Base-by-base conservation (phyloP, 345 rosid genomes). In the Arabidopsis arenosa region DNA sequence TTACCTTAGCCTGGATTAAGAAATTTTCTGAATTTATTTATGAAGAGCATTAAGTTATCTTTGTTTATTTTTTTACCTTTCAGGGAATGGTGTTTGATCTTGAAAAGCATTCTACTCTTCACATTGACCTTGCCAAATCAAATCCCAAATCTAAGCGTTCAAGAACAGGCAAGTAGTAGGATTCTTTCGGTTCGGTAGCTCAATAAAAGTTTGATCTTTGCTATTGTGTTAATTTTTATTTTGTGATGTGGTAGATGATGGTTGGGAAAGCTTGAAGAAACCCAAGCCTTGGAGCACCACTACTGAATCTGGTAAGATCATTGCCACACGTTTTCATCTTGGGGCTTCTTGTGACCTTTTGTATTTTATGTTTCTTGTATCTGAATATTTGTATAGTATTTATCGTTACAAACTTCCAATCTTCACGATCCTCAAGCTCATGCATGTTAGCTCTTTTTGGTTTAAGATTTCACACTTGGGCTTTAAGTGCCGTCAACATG, bases 1-100 rank as follows among this genome's bases (percentile, higher is more conserved):
- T 14, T 40, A 23, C 64, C 10, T 23, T 40, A 4, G 17, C 36
- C 12, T 12, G 14, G 39, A 53, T 35, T 70, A 35, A 45, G 45
- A 33, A 33, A 45, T 0, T 48, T 14, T 36, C 4, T 9, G 30
- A 9, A 15, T 60, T 37, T 51, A 36, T 63, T 40, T 52, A 63
- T 10, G 8, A 39, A 10, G 59, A 41, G 28, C 23, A 5, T 18
- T 43, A 15, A 74, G 13, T 4, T 35, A 56, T 74, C 40, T 44
- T 65, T 45, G 10, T 9, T 21, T 13, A 65, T 13, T 21, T 0
- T 28, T 7, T 39, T 73, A 79, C 47, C 39, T 75, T 83, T 51
- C 88, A 90, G 96, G 93, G 97, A 26, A 87, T 90, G 90, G 87
- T 89, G 57, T 94, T 92, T 82, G 98, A 92, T 66, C 95, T 89